Base-by-base conservation (phyloP, 371 early-diverging fungal genomes). In the Mortierella sp. region DNA sequence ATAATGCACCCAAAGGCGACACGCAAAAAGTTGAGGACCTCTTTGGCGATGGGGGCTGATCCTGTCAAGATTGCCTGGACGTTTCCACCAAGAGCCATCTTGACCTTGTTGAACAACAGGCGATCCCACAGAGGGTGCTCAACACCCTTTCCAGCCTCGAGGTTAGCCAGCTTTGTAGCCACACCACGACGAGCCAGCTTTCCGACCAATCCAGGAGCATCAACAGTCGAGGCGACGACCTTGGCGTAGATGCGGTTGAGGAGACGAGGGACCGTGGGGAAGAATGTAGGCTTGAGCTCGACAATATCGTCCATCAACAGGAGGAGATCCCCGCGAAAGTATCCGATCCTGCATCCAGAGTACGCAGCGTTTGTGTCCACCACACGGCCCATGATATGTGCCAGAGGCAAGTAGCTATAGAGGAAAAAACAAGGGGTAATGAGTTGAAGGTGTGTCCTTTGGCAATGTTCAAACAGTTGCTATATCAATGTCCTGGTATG, bases 241-340 rank as follows among this genome's bases (percentile, higher is more conserved):
- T 90, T 92, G 79, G 91, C 93, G 85, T 98, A 95, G 74, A 99
- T 92, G 37, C 96, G 89, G 91, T 98, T 98, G 66, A 98, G 89
- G 37, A 99, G 89, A 48, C 99, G 92, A 7, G 99, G 99, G 16
- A 99, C 99, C n/a, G 95, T 90, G 64, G 89, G 87, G 80, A 99
- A 94, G 71, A 94, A 79, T 14, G 95, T 95, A 0, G 99, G 99
- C 66, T 90, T 88, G 44, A 97, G 89, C 1, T 89, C 86, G 44
- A 90, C 91, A 71, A 96, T 89, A 86, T 99, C 99, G 16, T 96
- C 95, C 72, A 96, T 85, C 26, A 99, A 85, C 16, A 88, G 79
- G 64, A 88, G 87, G 44, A 93, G 88, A 86, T 96, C 93, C 58
- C 98, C 99, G n/a, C 95, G 88, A 85, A 85, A 98, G 78, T 94